Evolutionary conservation across 257 asterid species (phyloP).

Genomic region (Nicotiana paniculata): DNA sequence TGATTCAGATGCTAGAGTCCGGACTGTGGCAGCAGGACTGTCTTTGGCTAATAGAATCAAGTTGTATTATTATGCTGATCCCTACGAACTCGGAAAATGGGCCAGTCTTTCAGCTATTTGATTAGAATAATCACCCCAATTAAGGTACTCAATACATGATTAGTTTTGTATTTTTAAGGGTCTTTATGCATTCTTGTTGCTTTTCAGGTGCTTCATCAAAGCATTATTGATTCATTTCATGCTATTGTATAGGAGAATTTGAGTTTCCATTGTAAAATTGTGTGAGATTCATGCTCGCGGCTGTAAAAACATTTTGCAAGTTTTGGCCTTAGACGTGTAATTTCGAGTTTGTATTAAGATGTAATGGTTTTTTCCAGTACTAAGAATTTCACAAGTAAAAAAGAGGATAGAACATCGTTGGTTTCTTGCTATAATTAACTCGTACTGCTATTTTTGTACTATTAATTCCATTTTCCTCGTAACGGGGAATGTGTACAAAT

Average conservation of each 20-base stretch:
- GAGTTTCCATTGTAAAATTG: neutral
- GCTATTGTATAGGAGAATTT: neutral
- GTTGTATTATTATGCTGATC: conserved; percentile 81
- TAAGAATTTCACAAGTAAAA: too few relatives aligned
- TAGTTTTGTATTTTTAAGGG: neutral
- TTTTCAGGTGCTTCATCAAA: neutral
- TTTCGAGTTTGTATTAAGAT: neutral
- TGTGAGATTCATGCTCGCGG: neutral
- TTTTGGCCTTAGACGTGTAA: neutral
- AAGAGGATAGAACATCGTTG: too few relatives aligned
- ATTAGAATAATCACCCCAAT: neutral
- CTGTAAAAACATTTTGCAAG: neutral
- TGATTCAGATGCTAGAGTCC: conserved; percentile 44
- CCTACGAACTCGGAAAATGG: conserved; percentile 93
- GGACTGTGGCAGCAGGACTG: conserved; percentile 69
- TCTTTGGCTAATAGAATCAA: conserved; percentile 70
- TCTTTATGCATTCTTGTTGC: neutral
- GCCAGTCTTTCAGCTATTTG: conserved; percentile 85
- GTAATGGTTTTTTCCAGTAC: neutral
- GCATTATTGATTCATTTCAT: neutral
- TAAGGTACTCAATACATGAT: neutral
- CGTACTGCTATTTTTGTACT: too few relatives aligned
- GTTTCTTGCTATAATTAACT: too few relatives aligned
- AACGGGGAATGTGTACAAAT: too few relatives aligned
- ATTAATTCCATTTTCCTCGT: too few relatives aligned